phyloP scores from a whole-genome alignment of 2,329 filamentous ascomycete species.

The Botrytis aclada region DNA sequence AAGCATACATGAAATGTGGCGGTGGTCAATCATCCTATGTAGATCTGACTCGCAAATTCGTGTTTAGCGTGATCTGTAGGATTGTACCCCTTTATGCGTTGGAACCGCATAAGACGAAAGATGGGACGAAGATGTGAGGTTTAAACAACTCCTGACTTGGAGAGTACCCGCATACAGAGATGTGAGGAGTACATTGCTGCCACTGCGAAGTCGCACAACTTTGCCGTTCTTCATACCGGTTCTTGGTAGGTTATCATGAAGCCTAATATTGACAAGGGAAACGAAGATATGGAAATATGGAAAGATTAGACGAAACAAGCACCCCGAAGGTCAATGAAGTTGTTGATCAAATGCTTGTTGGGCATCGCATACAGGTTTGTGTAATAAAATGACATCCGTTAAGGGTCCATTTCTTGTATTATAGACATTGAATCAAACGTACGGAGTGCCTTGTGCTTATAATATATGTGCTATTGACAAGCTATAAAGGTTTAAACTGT shows the following conservation, averaged over 20 bases:
- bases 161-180: not conserved
- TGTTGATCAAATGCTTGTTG: not conserved
- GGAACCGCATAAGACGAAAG: not conserved
- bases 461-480: not conserved
- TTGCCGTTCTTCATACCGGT: not conserved
- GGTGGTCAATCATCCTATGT: not conserved
- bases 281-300: not conserved
- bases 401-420: not conserved
- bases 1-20: conserved; percentile 2
- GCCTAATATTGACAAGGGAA: not conserved
- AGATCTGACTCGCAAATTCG: not conserved
- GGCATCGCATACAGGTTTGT: not conserved
- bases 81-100: not conserved
- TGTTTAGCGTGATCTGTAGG: not conserved
- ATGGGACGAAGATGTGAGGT: not conserved
- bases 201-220: not conserved
- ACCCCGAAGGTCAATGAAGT: not conserved
- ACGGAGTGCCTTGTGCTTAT: not conserved
- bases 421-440: not conserved
- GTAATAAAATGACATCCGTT: not conserved
- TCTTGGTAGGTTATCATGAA: not conserved
- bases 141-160: not conserved
- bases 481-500: not conserved
- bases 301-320: not conserved
- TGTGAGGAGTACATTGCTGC: not conserved